These are phyloP conservation scores for Aspergillus quadrilineatus DNA, from an alignment of 2,329 filamentous ascomycete genomes.

Conservation along the genomic window DNA sequence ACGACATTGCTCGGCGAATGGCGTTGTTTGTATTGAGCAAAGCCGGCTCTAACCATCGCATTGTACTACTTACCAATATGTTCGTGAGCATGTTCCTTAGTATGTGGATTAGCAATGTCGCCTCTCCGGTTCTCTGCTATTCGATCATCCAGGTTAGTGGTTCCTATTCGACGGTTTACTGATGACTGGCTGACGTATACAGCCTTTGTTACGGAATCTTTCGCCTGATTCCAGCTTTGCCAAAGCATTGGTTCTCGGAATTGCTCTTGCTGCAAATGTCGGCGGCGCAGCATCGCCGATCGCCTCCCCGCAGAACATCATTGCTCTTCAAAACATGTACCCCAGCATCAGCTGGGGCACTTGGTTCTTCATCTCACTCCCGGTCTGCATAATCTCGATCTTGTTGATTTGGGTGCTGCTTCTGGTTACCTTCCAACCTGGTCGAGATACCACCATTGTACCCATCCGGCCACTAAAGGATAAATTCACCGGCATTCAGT, in stretches of 20 bases:
- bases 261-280: constrained; percentile 91
- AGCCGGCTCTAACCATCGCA: constrained; percentile 84
- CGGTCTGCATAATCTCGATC: constrained; percentile 86
- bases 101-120: constrained; percentile 99
- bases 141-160: constrained; percentile 81
- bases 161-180: neutral
- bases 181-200: neutral
- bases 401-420: constrained; percentile 86
- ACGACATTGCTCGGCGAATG: constrained; percentile 96
- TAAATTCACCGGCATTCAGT: constrained; percentile 82
- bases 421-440: constrained; percentile 79
- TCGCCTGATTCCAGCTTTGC: constrained; percentile 88
- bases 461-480: constrained; percentile 89
- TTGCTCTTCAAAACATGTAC: constrained; percentile 92
- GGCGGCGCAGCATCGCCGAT: constrained; percentile 96
- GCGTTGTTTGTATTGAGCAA: constrained; percentile 95
- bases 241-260: constrained; percentile 91
- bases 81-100: constrained; percentile 96
- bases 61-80: constrained; percentile 96
- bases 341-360: constrained; percentile 88
- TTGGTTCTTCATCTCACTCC: constrained; percentile 96
- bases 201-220: constrained; percentile 92
- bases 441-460: constrained; percentile 81
- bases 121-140: constrained; percentile 93
- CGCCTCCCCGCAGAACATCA: constrained; percentile 94